Base-by-base conservation (phyloP, 2,329 filamentous ascomycete genomes). In the Aspergillus sp. region DNA sequence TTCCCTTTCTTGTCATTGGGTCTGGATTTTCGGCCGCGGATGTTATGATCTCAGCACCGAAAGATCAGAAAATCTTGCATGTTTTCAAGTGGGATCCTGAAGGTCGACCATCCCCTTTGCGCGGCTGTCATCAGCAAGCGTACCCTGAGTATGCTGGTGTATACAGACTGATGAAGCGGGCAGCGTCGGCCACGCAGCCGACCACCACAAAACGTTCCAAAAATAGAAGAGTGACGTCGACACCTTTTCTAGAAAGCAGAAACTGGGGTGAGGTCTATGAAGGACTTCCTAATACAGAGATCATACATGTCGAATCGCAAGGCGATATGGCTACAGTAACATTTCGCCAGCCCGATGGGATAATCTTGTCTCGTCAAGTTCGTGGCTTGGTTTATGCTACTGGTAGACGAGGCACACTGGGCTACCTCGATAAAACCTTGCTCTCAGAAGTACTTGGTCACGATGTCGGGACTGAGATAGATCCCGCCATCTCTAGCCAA, bases 11-110 rank as follows among this genome's bases (percentile, higher is more conserved):
- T 4, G 73, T 82, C 5, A 68, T 83, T 39, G 79, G 79, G 5
- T 82, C 79, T 7, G 79, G 79, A 1, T 83, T 82, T 59, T 79
- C 78, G 3, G 79, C 79, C 2, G 79, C 79, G 27, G 79, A 83
- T 61, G 67, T 76, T 4, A 81, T 82, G 39, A 75, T 81, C 33
- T 80, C 77, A 5, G 68, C 74, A 13, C 65, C 72, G 27, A 58
- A 66, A 10, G 54, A 64, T n/a, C 74, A 74, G 37, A 75, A 70
- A 42, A 73, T 83, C 35, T 61, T 82, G n/a, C 79, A 83, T 52
- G 58, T 81, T 41, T 83, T 75, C 58, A 76, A 76, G 56, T 83
- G 79, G 79, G 68, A 71, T n/a, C 76, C 78, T 0, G 69, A 78
- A 7, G 68, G 65, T 5, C 69, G 71, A 12, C 77, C 78, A 0